A percentile compares a stretch with the other conserved stretches of the same genome.
These are phyloP conservation scores for Mucor saturninus DNA, from an alignment of 371 early-diverging fungal species.

Conservation along the genomic window DNA sequence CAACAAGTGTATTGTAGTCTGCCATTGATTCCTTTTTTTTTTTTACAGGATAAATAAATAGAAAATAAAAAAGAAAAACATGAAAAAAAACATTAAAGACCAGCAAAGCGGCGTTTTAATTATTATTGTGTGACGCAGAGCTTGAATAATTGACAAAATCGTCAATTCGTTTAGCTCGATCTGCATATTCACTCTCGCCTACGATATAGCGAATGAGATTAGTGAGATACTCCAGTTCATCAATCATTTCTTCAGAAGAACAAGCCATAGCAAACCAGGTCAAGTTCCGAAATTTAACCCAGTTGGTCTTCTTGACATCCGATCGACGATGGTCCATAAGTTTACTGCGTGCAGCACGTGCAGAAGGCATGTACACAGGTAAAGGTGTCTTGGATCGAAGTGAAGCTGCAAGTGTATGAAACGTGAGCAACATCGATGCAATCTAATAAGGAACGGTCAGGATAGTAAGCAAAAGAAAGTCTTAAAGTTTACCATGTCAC, in stretches of 20 bases:
- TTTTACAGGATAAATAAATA: not conserved
- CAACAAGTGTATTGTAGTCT: conserved; percentile 8
- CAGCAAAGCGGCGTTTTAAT: not conserved
- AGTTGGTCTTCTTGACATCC: conserved; percentile 28
- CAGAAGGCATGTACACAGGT: conserved; percentile 64
- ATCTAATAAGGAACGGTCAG: conserved; percentile 29
- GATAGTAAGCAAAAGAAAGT: not conserved
- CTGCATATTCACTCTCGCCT: conserved; percentile 43
- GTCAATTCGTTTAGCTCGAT: conserved; percentile 40
- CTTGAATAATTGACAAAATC: conserved; percentile 11
- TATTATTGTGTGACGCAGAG: not conserved
- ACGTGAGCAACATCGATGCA: conserved; percentile 49
- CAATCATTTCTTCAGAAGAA: conserved; percentile 61
- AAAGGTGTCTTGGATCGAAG: conserved; percentile 58
- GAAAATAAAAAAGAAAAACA: conserved; percentile 2
- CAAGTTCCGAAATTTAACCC: conserved; percentile 44
- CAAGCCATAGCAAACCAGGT: conserved; percentile 59
- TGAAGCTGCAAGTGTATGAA: conserved; percentile 57
- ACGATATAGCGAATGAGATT: conserved; percentile 46
- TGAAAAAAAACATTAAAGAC: not conserved
- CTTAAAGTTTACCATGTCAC: conserved; percentile 55
- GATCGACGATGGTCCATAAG: conserved; percentile 54
- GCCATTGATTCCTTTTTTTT: conserved; percentile 9
- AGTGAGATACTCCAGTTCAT: conserved; percentile 56
- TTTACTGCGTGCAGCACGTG: conserved; percentile 54